Evolutionary conservation across 202 grass and related monocot species (phyloP).

Genomic region (Dendrocalamus latiflorus): DNA sequence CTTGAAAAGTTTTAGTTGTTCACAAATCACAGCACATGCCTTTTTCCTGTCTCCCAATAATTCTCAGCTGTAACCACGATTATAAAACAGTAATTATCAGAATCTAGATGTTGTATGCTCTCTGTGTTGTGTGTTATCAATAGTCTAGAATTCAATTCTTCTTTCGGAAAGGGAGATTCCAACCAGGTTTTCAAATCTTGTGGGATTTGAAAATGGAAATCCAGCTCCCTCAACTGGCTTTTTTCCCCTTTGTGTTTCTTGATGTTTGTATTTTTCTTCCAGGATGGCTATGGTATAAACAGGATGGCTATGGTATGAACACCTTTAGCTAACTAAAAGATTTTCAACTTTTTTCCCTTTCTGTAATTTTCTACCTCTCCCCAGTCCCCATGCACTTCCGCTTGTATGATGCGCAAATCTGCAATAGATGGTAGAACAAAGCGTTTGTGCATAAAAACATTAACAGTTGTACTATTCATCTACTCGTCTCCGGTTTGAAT

Average conservation of each 20-base stretch:
- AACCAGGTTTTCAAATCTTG: not conserved
- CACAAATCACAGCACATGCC: not conserved
- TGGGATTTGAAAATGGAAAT: not conserved
- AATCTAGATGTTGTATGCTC: not conserved
- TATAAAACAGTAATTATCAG: not conserved
- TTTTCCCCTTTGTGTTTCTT: not conserved
- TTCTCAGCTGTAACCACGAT: not conserved
- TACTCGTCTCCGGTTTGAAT: too few species aligned
- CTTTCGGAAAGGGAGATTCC: not conserved
- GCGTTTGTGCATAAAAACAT: not conserved
- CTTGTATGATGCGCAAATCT: not conserved
- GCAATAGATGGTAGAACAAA: not conserved
- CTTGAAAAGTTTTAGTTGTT: not conserved
- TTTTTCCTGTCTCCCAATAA: not conserved
- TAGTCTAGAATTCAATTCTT: not conserved
- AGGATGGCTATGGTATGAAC: not conserved
- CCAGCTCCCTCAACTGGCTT: not conserved
- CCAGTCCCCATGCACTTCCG: too few species aligned
- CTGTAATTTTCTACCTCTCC: not conserved
- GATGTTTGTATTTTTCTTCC: not conserved
- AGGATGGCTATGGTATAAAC: not conserved
- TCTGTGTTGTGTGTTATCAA: not conserved
- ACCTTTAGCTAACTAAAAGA: not conserved
- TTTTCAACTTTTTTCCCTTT: not conserved
- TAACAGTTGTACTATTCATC: not conserved